Base-by-base conservation (phyloP, 345 rosid genomes). In the Carallia pectinifolia region DNA sequence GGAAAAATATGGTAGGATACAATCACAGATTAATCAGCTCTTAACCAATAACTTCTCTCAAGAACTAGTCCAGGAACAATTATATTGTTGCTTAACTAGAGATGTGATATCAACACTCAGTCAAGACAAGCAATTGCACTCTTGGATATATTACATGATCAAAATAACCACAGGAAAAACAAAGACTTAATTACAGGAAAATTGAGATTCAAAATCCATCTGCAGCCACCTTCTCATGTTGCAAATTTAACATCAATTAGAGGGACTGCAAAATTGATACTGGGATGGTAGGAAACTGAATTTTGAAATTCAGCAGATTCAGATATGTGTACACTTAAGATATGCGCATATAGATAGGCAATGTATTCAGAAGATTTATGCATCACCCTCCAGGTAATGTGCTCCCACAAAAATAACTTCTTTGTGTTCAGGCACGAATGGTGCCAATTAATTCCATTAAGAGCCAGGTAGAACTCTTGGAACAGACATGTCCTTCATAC, bases 141-240 rank as follows among this genome's bases (percentile, higher is more conserved):
- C 62, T 23, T 10, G 5, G 18, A 38, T 39, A 9, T 39, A 58
- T 27, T 29, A 62, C 34, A 70, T 53, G 62, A 50, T 19, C 67
- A 39, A 53, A 37, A 56, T 8, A 61, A 56, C 4, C 58, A 31
- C 33, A 39, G 12, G 17, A 17, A 63, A 29, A n/a, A 23, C 30
- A 29, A 27, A 50, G 53, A 33, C 50, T 33, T 61, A 69, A 50
- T 61, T 70, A 70, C 66, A 70, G 36, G 61, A 59, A 72, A 47
- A 72, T 33, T 48, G 12, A 50, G 36, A 17, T 64, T 65, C 65
- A 72, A 72, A 58, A 64, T 54, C 69, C 36, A 33, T 48, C 64
- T 27, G 58, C 58, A 58, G 50, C 69, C 37, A 34, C 69, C 64
- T 58, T 33, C 69, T 23, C 58, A 64, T 33, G 65, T 58, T 48